phyloP scores from a whole-genome alignment of 306 rosid genomes.

The Acacia acuminata region DNA sequence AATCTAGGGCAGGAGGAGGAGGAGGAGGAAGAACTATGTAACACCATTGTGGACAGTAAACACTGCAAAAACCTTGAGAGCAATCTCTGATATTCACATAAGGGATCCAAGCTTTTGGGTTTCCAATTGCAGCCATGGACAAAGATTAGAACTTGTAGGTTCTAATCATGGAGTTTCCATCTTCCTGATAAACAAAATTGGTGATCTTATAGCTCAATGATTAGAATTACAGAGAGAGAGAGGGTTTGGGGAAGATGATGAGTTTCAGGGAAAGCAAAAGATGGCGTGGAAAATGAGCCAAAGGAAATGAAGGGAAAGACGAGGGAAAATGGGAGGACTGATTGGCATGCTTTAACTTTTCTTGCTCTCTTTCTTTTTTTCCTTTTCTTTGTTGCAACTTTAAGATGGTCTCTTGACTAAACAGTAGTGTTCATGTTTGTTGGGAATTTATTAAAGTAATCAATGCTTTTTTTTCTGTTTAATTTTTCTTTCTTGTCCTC shows the following conservation, averaged over 20 bases:
- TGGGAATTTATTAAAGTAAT: constrained; percentile 62
- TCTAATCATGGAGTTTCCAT: constrained; percentile 14
- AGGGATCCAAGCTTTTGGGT: constrained; percentile 77
- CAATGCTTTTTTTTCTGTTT: constrained; percentile 42
- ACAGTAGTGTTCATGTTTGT: constrained; percentile 42
- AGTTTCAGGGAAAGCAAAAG: constrained; percentile 36
- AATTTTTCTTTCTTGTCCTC: not conserved
- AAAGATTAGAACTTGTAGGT: not conserved
- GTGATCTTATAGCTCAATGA: not conserved
- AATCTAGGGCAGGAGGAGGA: constrained; percentile 75
- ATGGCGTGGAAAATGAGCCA: constrained; percentile 12
- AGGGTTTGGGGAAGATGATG: constrained; percentile 28
- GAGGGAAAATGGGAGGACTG: constrained; percentile 38
- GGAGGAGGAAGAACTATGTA: constrained; percentile 67
- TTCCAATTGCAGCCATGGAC: constrained; percentile 66
- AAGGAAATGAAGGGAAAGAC: constrained; percentile 49
- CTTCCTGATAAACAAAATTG: constrained; percentile 18
- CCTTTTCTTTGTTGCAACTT: not conserved
- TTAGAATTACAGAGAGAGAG: constrained; percentile 26
- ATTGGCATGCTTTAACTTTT: constrained; percentile 44
- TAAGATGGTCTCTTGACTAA: constrained; percentile 53
- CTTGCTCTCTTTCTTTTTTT: constrained; percentile 7
- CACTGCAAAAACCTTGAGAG: constrained; percentile 80
- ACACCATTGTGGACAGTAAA: constrained; percentile 92
- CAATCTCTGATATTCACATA: constrained; percentile 79